A percentile compares a stretch with the other conserved stretches of the same genome.
These are phyloP conservation scores for Penicillium coffeae DNA, from an alignment of 495 filamentous ascomycete genomes.

Conservation along the genomic window DNA sequence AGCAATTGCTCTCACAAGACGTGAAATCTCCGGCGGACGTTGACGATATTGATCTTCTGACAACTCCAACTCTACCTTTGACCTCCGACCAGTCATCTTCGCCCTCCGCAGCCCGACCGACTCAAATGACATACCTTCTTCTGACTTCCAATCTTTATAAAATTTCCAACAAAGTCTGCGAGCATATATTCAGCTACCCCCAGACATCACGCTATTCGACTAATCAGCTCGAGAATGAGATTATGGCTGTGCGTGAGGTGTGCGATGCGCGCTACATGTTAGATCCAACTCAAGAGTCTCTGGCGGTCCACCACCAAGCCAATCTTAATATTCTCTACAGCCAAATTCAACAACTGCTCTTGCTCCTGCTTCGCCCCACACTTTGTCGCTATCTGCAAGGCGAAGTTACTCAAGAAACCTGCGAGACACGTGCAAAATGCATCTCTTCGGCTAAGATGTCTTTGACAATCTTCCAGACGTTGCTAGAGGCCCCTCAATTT, in stretches of 20 bases:
- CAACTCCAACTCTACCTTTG: constrained; percentile 12
- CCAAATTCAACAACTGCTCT: constrained; percentile 45
- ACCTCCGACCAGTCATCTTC: constrained; percentile 15
- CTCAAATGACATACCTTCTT: constrained; percentile 48
- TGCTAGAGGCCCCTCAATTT: constrained; percentile 34
- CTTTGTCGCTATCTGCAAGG: constrained; percentile 39
- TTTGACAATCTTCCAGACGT: constrained; percentile 35
- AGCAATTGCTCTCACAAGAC: constrained; percentile 24
- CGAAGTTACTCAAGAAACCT: constrained; percentile 39
- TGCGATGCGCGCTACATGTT: constrained; percentile 36
- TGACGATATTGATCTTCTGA: constrained; percentile 43
- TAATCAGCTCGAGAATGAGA: constrained; percentile 35
- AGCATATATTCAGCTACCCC: constrained; percentile 34
- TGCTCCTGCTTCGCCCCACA: constrained; percentile 42
- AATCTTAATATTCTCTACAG: constrained; percentile 46
- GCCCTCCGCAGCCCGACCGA: constrained; percentile 29
- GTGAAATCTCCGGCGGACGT: constrained; percentile 43
- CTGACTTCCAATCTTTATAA: constrained; percentile 40
- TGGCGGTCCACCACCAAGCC: constrained; percentile 38
- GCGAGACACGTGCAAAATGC: constrained; percentile 37
- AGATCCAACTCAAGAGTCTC: constrained; percentile 22
- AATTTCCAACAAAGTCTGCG: constrained; percentile 40
- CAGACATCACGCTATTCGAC: constrained; percentile 22
- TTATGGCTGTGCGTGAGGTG: constrained; percentile 33
- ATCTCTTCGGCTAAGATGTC: constrained; percentile 40